phyloP scores from a whole-genome alignment of 495 filamentous ascomycete genomes.

The Penicillium psychrofluorescens region DNA sequence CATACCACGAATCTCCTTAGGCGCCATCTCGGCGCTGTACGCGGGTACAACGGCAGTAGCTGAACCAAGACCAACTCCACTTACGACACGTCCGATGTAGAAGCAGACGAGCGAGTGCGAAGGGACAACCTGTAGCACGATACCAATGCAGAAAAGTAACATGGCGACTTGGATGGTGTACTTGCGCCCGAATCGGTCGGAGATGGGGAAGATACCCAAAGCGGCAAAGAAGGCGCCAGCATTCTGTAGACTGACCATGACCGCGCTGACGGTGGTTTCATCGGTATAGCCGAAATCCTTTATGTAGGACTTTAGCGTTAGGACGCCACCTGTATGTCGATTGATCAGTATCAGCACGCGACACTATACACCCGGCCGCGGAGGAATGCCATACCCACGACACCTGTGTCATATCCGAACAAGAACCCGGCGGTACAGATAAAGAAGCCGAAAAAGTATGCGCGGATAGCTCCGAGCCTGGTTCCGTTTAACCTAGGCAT shows the following conservation, averaged over 20 bases:
- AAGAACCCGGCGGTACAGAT: constrained; percentile 19
- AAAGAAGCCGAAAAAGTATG: constrained; percentile 22
- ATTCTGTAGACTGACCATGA: constrained; percentile 24
- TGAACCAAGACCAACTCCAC: constrained; percentile 48
- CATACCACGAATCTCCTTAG: constrained; percentile 46
- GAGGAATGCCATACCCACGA: constrained; percentile 12
- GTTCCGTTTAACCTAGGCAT: constrained; percentile 17
- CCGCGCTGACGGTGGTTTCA: constrained; percentile 18
- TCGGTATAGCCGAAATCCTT: constrained; percentile 19
- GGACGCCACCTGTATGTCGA: constrained; percentile 14
- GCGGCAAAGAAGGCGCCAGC: constrained; percentile 26
- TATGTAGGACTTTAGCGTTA: constrained; percentile 14
- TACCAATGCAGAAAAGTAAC: constrained; percentile 35
- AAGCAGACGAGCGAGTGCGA: constrained; percentile 38
- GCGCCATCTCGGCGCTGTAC: constrained; percentile 47
- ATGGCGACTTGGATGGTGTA: constrained; percentile 34
- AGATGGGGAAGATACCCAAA: constrained; percentile 33
- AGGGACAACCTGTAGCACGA: constrained; percentile 33
- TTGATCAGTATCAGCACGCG: neutral
- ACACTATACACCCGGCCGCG: neutral
- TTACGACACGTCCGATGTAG: constrained; percentile 43
- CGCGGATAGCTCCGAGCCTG: constrained; percentile 16
- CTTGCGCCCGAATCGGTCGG: constrained; percentile 33
- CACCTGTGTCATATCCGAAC: constrained; percentile 24
- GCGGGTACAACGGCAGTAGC: constrained; percentile 48